phyloP scores from a whole-genome alignment of 345 rosid species.

The Eucalyptus marginata region DNA sequence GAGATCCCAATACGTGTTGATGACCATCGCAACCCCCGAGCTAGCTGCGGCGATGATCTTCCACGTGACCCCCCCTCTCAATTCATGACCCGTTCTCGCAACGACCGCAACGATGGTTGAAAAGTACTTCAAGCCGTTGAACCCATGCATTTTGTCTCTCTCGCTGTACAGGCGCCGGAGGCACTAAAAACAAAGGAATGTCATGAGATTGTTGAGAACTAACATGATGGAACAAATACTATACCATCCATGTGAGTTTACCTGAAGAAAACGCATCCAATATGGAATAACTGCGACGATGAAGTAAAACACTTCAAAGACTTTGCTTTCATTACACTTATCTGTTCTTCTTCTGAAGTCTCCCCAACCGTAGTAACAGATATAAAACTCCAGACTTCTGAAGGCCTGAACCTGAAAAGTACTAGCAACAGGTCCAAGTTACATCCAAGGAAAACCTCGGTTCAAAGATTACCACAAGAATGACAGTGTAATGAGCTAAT shows the following conservation, averaged over 20 bases:
- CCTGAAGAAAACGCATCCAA: slow-evolving; percentile 72
- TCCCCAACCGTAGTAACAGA: slow-evolving; percentile 8
- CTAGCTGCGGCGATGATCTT: slow-evolving; percentile 34
- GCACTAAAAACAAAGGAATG: slow-evolving; percentile 17
- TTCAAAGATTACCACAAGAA: background rate
- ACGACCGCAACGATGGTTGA: slow-evolving; percentile 53
- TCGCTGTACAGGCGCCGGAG: slow-evolving; percentile 50
- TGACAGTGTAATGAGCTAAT: background rate
- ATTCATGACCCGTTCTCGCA: slow-evolving; percentile 25
- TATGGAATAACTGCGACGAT: slow-evolving; percentile 52
- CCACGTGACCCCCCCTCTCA: slow-evolving; percentile 12
- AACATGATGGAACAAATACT: background rate
- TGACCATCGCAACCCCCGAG: slow-evolving; percentile 42
- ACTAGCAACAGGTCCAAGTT: background rate
- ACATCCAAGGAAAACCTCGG: background rate
- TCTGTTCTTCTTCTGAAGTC: slow-evolving; percentile 18
- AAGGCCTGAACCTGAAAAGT: slow-evolving; percentile 1
- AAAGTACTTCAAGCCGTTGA: slow-evolving; percentile 45
- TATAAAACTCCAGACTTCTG: background rate
- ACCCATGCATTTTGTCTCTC: slow-evolving; percentile 29
- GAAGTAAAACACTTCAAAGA: slow-evolving; percentile 31
- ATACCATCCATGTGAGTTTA: background rate
- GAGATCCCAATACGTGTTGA: slow-evolving; percentile 60
- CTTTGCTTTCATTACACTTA: slow-evolving; percentile 23
- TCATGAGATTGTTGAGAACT: background rate